Conservation (phyloP, 2,329 filamentous ascomycete species). For the Penicillium sclerotigenum region DNA sequence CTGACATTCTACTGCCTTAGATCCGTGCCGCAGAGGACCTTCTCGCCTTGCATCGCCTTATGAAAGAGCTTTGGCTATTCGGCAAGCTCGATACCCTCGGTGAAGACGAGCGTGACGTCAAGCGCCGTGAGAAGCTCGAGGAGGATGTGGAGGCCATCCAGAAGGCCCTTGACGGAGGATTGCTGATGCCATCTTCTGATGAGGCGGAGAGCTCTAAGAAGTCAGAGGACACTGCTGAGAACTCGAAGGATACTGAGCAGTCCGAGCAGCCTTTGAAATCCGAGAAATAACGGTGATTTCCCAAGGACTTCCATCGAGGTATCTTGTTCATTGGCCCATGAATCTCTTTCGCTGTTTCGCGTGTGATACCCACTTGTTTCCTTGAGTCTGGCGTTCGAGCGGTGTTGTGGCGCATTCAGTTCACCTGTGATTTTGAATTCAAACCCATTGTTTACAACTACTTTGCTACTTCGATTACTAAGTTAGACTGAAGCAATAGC, state of each 20-base stretch:
- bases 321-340: neutral
- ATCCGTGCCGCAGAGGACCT: conserved; percentile 62
- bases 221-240: neutral
- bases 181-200: conserved; percentile 21
- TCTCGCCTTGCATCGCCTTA: conserved; percentile 56
- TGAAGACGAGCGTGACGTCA: conserved; percentile 39
- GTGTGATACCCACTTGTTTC: neutral
- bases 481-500: neutral
- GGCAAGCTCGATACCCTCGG: conserved; percentile 60
- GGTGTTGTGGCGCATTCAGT: neutral
- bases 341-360: neutral
- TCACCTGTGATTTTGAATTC: neutral
- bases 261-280: neutral
- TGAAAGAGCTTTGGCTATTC: conserved; percentile 67
- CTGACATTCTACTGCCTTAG: conserved; percentile 31
- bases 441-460: neutral
- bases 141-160: conserved; percentile 48
- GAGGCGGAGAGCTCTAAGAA: neutral
- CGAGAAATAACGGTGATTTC: neutral
- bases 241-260: neutral
- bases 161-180: conserved; percentile 38
- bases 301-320: no score
- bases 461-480: neutral
- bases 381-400: neutral
- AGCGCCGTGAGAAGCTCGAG: conserved; percentile 46